A percentile compares a stretch with the other conserved stretches of the same genome.
These are phyloP conservation scores for Primulina tabacum DNA, from an alignment of 257 asterid genomes.

Conservation along the genomic window DNA sequence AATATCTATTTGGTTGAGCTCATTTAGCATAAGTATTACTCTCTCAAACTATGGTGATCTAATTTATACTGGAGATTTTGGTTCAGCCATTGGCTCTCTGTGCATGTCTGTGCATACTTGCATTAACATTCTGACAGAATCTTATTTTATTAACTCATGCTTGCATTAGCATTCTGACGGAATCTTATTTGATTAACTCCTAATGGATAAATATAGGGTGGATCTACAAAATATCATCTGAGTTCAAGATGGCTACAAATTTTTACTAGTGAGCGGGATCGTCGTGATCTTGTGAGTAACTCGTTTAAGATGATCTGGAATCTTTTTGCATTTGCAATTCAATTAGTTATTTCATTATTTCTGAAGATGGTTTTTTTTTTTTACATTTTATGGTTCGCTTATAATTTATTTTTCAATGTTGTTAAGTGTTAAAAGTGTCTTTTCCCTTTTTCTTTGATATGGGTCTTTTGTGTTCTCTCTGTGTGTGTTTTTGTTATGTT, in stretches of 20 bases:
- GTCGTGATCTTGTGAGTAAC: slow-evolving; percentile 96
- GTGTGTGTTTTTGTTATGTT: background rate
- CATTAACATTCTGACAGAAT: background rate
- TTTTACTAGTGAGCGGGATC: slow-evolving; percentile 92
- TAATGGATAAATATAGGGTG: slow-evolving; percentile 58
- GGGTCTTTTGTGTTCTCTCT: background rate
- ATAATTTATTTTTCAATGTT: background rate
- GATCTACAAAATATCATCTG: slow-evolving; percentile 92
- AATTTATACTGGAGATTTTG: background rate
- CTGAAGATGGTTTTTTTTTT: background rate
- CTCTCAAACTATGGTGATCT: background rate
- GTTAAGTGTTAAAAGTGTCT: background rate
- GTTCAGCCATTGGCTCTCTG: slow-evolving; percentile 10
- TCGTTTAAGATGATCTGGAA: slow-evolving; percentile 16
- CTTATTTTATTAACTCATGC: background rate
- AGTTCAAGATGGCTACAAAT: slow-evolving; percentile 91
- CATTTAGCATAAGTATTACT: background rate
- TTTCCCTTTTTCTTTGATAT: too few species aligned
- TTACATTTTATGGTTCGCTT: slow-evolving; percentile 4
- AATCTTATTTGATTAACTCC: slow-evolving; percentile 4
- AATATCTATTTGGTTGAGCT: slow-evolving; percentile 8
- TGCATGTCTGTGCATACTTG: background rate
- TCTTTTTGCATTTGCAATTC: slow-evolving; percentile 1
- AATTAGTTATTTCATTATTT: slow-evolving; percentile 9
- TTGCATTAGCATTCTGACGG: background rate